These are phyloP conservation scores for Brassica hybrid DNA, from an alignment of 441 rosid genomes.

Conservation along the genomic window DNA sequence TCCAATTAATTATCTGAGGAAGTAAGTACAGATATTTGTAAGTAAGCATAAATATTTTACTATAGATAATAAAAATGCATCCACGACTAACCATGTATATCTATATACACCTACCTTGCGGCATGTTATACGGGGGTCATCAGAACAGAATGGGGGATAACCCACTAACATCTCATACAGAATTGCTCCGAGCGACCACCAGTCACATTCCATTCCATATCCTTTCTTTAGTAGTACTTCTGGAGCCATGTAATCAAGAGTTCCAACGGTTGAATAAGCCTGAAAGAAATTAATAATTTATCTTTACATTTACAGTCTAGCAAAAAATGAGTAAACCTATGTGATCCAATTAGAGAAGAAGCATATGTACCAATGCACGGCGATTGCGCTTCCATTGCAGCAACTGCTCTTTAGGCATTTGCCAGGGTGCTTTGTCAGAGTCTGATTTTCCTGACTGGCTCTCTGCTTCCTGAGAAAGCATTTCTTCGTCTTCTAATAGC, in stretches of 20 bases:
- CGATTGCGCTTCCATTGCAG: conserved; percentile 95
- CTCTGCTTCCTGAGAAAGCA: conserved; percentile 55
- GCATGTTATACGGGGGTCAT: conserved; percentile 90
- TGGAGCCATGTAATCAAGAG: conserved; percentile 98
- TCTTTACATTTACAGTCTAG: background rate
- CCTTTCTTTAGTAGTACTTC: conserved; percentile 92
- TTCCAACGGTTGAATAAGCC: conserved; percentile 98
- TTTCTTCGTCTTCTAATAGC: conserved; percentile 71
- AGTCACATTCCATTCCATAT: conserved; percentile 94
- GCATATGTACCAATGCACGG: conserved; percentile 76
- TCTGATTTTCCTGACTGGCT: conserved; percentile 55
- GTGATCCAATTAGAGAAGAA: conserved; percentile 17
- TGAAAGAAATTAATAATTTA: no score
- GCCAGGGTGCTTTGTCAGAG: conserved; percentile 67
- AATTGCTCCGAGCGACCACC: conserved; percentile 99
- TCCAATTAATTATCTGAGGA: conserved; percentile 86
- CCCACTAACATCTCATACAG: conserved; percentile 95
- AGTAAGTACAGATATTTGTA: conserved; percentile 35
- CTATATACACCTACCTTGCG: conserved; percentile 69
- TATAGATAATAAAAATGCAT: conserved; percentile 30
- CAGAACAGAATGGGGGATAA: conserved; percentile 95
- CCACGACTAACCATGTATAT: conserved; percentile 28
- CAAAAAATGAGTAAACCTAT: conserved; percentile 23
- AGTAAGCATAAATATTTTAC: conserved; percentile 24
- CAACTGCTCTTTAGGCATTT: conserved; percentile 84